Conservation (phyloP, 2,329 filamentous ascomycete genomes). For the Ilyonectria destructans region DNA sequence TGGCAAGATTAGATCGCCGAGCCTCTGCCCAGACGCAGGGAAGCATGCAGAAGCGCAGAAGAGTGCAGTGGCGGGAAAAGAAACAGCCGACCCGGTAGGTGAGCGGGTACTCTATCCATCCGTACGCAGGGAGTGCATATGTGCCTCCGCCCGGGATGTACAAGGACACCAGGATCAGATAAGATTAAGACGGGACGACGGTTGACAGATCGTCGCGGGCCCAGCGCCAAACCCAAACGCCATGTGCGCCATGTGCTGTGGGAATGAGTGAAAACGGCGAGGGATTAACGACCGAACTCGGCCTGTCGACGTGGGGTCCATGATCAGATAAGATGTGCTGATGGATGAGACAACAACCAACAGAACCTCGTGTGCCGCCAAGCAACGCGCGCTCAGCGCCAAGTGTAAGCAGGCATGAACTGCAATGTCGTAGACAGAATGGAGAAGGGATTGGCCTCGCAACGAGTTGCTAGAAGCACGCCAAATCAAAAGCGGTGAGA, state of each 20-base stretch:
- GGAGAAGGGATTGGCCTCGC: not conserved
- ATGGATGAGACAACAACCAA: constrained; percentile 36
- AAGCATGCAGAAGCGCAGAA: not conserved
- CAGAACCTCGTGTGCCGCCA: not conserved
- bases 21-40: not conserved
- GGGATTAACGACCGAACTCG: not conserved
- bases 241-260: not conserved
- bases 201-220: not conserved
- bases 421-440: not conserved
- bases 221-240: not conserved
- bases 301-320: not conserved
- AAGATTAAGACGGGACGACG: no score
- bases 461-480: no score
- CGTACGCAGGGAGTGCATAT: no score
- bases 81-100: no score
- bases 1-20: not conserved
- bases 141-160: no score
- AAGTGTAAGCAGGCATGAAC: not conserved
- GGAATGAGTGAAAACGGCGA: not conserved
- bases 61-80: no score
- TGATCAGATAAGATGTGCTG: constrained; percentile 46
- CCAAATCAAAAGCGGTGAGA: no score
- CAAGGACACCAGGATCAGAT: no score
- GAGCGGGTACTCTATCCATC: no score
- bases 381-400: not conserved